Base-by-base conservation (phyloP, 2,329 filamentous ascomycete species). In the Hirsutella minnesotensis region DNA sequence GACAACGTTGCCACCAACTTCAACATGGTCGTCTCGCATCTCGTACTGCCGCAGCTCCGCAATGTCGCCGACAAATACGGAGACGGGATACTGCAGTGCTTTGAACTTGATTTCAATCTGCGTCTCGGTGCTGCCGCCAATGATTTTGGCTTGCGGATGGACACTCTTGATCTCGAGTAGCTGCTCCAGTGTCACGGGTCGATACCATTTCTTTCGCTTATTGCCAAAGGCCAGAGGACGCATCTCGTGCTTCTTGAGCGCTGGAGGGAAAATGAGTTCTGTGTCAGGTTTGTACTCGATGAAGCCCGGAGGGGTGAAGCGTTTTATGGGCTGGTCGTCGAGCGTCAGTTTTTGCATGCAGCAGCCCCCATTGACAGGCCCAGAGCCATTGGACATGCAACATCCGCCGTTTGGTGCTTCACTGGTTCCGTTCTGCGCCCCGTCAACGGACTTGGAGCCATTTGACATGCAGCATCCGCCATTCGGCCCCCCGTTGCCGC, bases 81-180 rank as follows among this genome's bases (percentile, higher is more conserved):
- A 95, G 1, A 86, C 79, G 4, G 83, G 82, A 58, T 96, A 96
- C 53, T 88, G 77, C 70, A 95, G 77, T 1, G 83, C 87, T 67
- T 96, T 96, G 75, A 98, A 96, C 64, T 95, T 95, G 66, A 94
- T 85, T 64, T 98, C 92, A 47, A 98, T 96, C 63, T 96, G 92
- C 0, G 90, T 96, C 62, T 98, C 92, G 2, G 89, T 94, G 59
- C 88, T 95, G 47, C 92, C 92, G 40, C 88, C 90, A 47, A 98
- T 95, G 47, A 98, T 79, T 63, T 96, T 98, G 4, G 90, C 87
- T 21, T 81, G 79, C 0, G 90, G 90, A 51, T 87, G 82, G 0
- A 76, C 79, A 53, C 73, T 80, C 68, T 96, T 96, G 65, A 98
- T 95, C 57, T 95, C 83, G 15, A 96, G 73, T 15, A 98, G 69